Percentiles rank a stretch among this genome's conserved stretches.
Evolutionary conservation across 805 yeast genomes (phyloP).

Genomic region (Alloascoidea hylecoeti): DNA sequence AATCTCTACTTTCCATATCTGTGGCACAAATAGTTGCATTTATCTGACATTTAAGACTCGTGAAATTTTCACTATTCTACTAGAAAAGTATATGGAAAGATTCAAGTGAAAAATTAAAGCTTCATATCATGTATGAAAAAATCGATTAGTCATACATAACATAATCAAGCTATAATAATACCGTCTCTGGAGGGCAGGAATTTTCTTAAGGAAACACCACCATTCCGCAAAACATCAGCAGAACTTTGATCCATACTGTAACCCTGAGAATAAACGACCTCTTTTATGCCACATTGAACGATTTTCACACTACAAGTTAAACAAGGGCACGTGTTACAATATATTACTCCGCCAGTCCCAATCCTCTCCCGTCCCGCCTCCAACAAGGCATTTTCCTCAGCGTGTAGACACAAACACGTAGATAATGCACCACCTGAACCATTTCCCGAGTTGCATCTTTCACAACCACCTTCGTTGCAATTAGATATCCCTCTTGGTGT

Average conservation of each 20-base stretch:
- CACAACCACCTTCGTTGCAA: conserved; percentile 94
- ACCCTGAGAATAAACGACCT: conserved; percentile 86
- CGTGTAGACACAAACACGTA: conserved; percentile 90
- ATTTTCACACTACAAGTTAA: conserved; percentile 91
- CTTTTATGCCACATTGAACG: conserved; percentile 81
- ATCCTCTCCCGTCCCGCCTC: conserved; percentile 90
- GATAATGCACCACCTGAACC: conserved; percentile 49
- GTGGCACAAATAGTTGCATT: no score
- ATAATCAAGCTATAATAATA: no score
- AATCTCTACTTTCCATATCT: no score
- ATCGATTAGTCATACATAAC: no score
- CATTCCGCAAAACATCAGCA: conserved; percentile 56
- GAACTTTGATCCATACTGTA: conserved; percentile 86
- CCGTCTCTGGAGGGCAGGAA: conserved; percentile 25
- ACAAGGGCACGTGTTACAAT: conserved; percentile 97
- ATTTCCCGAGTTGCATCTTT: conserved; percentile 66
- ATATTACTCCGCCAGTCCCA: conserved; percentile 41
- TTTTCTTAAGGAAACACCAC: conserved; percentile 60
- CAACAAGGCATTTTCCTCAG: conserved; percentile 90
- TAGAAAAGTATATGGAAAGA: no score
- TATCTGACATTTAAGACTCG: no score
- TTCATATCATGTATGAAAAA: no score
- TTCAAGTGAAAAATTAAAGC: no score
- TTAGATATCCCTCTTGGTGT: conserved; percentile 82
- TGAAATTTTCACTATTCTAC: no score